A percentile compares a stretch with the other conserved stretches of the same genome.
Evolutionary conservation across 345 rosid species (phyloP).

Genomic region (Populus deltoides): DNA sequence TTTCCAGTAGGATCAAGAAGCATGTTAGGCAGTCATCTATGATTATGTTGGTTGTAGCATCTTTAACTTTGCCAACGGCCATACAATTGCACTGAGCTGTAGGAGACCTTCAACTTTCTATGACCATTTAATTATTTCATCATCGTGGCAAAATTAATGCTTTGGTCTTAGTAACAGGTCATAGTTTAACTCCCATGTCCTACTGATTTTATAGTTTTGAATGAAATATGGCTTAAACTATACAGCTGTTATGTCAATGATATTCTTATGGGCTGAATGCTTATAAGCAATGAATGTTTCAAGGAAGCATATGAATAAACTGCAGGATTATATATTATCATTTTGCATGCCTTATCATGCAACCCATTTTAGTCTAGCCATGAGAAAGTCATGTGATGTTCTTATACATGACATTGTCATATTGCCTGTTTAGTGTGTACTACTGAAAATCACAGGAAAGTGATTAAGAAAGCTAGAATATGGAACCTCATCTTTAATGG

Average conservation of each 20-base stretch:
- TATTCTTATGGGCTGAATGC: background rate
- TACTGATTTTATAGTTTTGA: background rate
- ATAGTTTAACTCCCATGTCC: background rate
- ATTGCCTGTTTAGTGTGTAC: background rate
- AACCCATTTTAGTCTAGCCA: background rate
- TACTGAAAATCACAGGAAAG: background rate
- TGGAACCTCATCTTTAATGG: background rate
- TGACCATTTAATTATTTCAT: background rate
- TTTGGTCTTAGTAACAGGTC: background rate
- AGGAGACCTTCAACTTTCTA: background rate
- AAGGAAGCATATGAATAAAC: background rate
- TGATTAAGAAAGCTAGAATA: background rate
- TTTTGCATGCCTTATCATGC: background rate
- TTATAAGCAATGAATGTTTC: background rate
- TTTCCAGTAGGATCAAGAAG: background rate
- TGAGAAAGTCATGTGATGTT: background rate
- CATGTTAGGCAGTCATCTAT: background rate
- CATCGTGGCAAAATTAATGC: background rate
- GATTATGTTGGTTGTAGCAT: no score
- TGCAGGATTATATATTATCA: background rate
- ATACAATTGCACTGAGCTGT: background rate
- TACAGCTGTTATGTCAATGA: background rate
- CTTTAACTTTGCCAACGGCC: background rate
- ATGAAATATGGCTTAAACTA: background rate
- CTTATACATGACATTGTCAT: background rate